These are phyloP conservation scores for Ogataea siamensis DNA, from an alignment of 805 yeast genomes.

Conservation along the genomic window DNA sequence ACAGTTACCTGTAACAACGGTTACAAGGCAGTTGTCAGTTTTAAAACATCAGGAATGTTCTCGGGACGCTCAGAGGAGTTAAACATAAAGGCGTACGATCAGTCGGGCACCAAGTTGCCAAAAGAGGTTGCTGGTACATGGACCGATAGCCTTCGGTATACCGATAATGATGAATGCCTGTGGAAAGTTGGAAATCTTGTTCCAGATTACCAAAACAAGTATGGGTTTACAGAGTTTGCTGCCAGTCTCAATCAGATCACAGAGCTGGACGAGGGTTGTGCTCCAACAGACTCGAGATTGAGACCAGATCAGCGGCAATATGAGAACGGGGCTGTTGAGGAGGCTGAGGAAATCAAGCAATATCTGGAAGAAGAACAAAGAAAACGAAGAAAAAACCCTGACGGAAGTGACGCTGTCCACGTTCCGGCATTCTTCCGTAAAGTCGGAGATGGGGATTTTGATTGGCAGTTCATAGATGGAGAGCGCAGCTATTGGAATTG, in stretches of 20 bases:
- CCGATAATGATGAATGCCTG: conserved; percentile 40
- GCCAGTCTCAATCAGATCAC: conserved; percentile 82
- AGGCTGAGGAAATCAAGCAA: conserved; percentile 70
- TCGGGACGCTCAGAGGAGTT: conserved; percentile 77
- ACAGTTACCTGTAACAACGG: conserved; percentile 70
- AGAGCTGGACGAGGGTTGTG: conserved; percentile 60
- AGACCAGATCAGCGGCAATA: conserved; percentile 82
- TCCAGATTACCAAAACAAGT: conserved; percentile 56
- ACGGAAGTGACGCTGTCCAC: conserved; percentile 44
- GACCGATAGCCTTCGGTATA: conserved; percentile 64
- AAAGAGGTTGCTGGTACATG: conserved; percentile 65
- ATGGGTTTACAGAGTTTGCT: conserved; percentile 83
- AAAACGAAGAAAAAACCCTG: conserved; percentile 59
- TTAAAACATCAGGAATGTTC: conserved; percentile 79
- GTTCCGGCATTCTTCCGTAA: conserved; percentile 63
- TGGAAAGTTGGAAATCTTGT: conserved; percentile 76
- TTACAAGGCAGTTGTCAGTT: conserved; percentile 64
- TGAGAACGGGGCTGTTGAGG: conserved; percentile 64
- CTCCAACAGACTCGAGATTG: conserved; percentile 86
- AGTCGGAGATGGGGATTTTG: conserved; percentile 36
- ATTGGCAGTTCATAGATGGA: conserved; percentile 60
- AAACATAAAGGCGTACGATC: conserved; percentile 43
- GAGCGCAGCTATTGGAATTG: conserved; percentile 74
- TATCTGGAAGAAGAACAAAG: conserved; percentile 80
- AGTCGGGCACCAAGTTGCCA: conserved; percentile 35